Evolutionary conservation across 2,329 filamentous ascomycete species (phyloP), one percentile per base, ranked within the genome.

Genomic region (Cyphellophora europaea): DNA sequence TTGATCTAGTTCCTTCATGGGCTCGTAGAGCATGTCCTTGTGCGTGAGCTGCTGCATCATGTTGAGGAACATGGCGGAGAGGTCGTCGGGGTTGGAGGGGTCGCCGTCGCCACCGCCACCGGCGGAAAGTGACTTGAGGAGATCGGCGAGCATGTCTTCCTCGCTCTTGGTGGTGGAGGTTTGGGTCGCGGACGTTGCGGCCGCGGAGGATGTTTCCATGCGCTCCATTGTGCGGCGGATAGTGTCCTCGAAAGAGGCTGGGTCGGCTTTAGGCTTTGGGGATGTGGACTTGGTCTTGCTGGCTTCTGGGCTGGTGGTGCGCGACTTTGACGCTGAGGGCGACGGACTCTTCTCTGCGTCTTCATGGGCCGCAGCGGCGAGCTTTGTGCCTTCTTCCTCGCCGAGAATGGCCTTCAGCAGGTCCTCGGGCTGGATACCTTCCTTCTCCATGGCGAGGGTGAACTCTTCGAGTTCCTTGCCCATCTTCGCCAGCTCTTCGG

Each of bases 31-130:
- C 44, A 98, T 95, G 49, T 96, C 91, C 66, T 94, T 96, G 60
- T 93, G 94, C 3, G 91, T 96, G 44, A 98, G 71, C 59, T 98
- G 88, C 63, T 96, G 86, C 89, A 98, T 96, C 86, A 96, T 94
- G 35, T 83, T 84, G 71, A 93, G 77, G 40, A 98, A 74, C 77
- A 96, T 86, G 63, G 93, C 89, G 38, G 85, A 87, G 51, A 96
- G 83, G 49, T 93, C 87, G 37, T 95, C 86, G 40, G 66, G 63
- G 2, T 50, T 67, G 11, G 65, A 21, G 5, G 23, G 15, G 3
- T 21, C 27, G 2, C 67, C 71, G 6, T 74, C 79, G 0, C 58
- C 67, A 1, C 66, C 58, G 15, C 70, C 71, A 5, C 76, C 70
- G 14, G 73, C 71, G 51, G 85, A 82, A 64, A 95, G 79, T 43